Percentiles rank a stretch among this genome's conserved stretches.
phyloP scores from a whole-genome alignment of 192 early-diverging fungal species.

The Ambispora gerdemannii region DNA sequence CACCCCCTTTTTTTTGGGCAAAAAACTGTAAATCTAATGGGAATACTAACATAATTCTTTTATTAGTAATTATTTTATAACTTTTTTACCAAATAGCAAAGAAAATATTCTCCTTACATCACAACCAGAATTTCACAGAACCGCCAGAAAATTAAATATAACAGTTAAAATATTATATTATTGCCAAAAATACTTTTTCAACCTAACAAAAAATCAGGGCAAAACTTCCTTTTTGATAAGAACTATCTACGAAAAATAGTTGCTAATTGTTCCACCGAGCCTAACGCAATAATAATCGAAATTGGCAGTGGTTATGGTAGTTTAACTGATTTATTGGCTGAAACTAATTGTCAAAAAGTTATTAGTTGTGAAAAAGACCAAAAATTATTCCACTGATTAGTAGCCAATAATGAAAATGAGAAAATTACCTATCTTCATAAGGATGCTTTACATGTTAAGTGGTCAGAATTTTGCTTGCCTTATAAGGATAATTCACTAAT shows the following conservation, averaged over 20 bases:
- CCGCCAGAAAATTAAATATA: slow-evolving; percentile 2
- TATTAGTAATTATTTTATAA: no score
- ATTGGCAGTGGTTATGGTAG: slow-evolving; percentile 15
- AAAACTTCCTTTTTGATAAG: slow-evolving; percentile 15
- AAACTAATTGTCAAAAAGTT: slow-evolving; percentile 8
- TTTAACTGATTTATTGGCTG: slow-evolving; percentile 9
- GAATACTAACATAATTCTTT: slow-evolving; percentile 13
- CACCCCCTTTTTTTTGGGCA: slow-evolving; percentile 23
- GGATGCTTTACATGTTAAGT: slow-evolving; percentile 9
- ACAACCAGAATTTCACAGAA: background rate
- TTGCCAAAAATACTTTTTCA: slow-evolving; percentile 1
- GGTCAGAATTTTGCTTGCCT: background rate
- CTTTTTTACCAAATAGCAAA: no score
- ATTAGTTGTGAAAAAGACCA: slow-evolving; percentile 5
- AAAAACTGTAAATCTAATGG: slow-evolving; percentile 24
- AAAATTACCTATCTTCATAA: slow-evolving; percentile 11
- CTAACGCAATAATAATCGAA: slow-evolving; percentile 7
- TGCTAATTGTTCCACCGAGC: background rate
- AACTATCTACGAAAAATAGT: slow-evolving; percentile 15
- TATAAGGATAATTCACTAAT: background rate
- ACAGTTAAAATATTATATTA: background rate
- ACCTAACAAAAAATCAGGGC: slow-evolving; percentile 6
- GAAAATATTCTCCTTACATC: background rate
- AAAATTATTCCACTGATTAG: slow-evolving; percentile 15
- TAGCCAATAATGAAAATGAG: background rate